phyloP scores from a whole-genome alignment of 441 rosid genomes.

The Cnidoscolus chayamansa region DNA sequence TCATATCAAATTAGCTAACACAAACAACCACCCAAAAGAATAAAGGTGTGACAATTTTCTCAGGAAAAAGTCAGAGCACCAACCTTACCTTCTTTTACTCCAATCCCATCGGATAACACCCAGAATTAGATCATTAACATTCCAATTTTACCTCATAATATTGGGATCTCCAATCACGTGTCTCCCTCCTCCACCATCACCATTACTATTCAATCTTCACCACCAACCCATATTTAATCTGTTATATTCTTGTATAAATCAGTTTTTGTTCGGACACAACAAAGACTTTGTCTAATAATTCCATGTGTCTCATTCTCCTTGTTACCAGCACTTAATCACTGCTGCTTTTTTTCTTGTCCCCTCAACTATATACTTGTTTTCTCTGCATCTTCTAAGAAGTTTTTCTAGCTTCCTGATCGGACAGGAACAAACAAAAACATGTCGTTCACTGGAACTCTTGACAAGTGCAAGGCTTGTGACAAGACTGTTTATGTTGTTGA shows the following conservation, averaged over 20 bases:
- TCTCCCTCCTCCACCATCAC: slow-evolving; percentile 18
- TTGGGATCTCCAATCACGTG: slow-evolving; percentile 55
- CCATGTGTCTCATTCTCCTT: slow-evolving; percentile 35
- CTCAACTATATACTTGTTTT: background rate
- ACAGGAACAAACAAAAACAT: slow-evolving; percentile 27
- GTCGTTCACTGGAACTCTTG: slow-evolving; percentile 89
- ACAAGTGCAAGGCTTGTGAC: slow-evolving; percentile 92
- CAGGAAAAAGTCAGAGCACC: slow-evolving; percentile 43
- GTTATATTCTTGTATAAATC: slow-evolving; percentile 31
- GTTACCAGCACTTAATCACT: slow-evolving; percentile 15
- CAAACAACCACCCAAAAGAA: background rate
- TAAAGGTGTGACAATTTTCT: too few relatives aligned
- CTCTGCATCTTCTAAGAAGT: background rate
- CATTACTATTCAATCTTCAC: slow-evolving; percentile 23
- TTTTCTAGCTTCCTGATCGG: slow-evolving; percentile 14
- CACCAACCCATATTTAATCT: slow-evolving; percentile 27
- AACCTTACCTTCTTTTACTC: slow-evolving; percentile 61
- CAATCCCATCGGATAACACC: slow-evolving; percentile 33
- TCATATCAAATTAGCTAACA: slow-evolving; percentile 3
- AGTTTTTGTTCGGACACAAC: slow-evolving; percentile 35
- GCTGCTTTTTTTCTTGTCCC: slow-evolving; percentile 24
- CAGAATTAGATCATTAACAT: slow-evolving; percentile 31
- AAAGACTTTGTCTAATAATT: slow-evolving; percentile 36
- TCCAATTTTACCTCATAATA: slow-evolving; percentile 33
- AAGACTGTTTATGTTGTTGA: slow-evolving; percentile 87